These are phyloP conservation scores for Penicillium sp. DNA, from an alignment of 2,329 filamentous ascomycete genomes.

Conservation along the genomic window DNA sequence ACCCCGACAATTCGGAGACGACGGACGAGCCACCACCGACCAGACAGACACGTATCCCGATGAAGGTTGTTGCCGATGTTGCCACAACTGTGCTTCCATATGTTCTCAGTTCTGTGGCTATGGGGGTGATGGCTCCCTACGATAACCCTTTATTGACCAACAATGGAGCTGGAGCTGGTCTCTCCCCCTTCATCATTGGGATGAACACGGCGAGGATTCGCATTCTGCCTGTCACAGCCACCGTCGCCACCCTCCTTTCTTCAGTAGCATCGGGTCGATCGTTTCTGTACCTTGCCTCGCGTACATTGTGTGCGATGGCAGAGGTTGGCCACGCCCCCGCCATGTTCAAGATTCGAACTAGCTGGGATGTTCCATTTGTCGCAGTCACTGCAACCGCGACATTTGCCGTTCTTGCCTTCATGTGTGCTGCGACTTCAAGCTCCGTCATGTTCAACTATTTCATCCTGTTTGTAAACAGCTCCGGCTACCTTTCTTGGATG, in stretches of 20 bases:
- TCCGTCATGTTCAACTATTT: constrained; percentile 62
- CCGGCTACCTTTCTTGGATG: constrained; percentile 63
- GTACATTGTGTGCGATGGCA: constrained; percentile 60
- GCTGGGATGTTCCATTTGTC: constrained; percentile 55
- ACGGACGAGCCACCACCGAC: constrained; percentile 42
- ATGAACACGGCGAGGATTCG: constrained; percentile 52
- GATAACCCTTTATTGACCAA: constrained; percentile 49
- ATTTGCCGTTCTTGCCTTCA: constrained; percentile 59
- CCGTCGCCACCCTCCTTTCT: constrained; percentile 67
- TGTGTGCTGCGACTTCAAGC: constrained; percentile 58
- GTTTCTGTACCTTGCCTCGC: constrained; percentile 66
- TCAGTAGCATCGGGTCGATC: constrained; percentile 73
- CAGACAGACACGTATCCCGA: constrained; percentile 46
- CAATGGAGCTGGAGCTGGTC: constrained; percentile 50
- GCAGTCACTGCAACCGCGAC: constrained; percentile 52
- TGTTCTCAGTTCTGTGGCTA: constrained; percentile 51
- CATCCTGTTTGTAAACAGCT: constrained; percentile 62
- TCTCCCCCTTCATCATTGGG: constrained; percentile 42
- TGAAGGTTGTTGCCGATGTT: constrained; percentile 50
- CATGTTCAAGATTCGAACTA: constrained; percentile 54
- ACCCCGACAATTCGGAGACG: constrained; percentile 2
- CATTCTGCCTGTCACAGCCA: constrained; percentile 62
- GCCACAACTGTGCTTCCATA: constrained; percentile 55
- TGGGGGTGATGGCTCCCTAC: constrained; percentile 55
- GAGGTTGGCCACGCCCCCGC: constrained; percentile 57